Percentiles rank a stretch among this genome's conserved stretches.
phyloP scores from a whole-genome alignment of 2,329 filamentous ascomycete genomes.

The Ceratocystis diversiconidia region DNA sequence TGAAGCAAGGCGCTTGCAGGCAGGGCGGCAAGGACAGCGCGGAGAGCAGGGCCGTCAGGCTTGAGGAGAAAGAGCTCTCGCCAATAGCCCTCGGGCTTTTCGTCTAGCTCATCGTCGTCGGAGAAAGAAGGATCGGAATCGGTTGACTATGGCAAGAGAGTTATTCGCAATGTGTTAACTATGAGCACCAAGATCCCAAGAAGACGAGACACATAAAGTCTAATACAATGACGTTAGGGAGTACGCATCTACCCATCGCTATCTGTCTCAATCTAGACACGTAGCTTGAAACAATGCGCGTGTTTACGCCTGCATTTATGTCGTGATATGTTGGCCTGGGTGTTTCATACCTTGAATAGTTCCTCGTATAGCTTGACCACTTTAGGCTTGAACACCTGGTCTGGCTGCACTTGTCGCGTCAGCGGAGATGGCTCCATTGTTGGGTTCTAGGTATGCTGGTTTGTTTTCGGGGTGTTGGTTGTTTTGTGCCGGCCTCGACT shows the following conservation, averaged over 20 bases:
- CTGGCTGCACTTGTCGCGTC: constrained; percentile 79
- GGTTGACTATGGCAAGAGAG: background rate
- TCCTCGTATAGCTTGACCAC: constrained; percentile 79
- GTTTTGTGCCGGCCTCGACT: background rate
- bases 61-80: constrained; percentile 83
- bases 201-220: too few relatives aligned
- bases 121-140: constrained; percentile 3
- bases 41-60: constrained; percentile 58
- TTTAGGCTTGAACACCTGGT: constrained; percentile 76
- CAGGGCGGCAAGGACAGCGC: constrained; percentile 53
- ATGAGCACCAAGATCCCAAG: background rate
- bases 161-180: background rate
- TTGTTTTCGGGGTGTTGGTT: background rate
- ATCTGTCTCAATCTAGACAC: background rate
- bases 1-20: constrained; percentile 61
- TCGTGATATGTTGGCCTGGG: too few relatives aligned
- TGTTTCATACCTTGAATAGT: constrained; percentile 53
- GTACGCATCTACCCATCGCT: too few relatives aligned
- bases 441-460: background rate
- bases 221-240: too few relatives aligned
- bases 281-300: background rate
- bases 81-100: constrained; percentile 86
- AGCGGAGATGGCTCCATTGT: constrained; percentile 84
- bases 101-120: constrained; percentile 48
- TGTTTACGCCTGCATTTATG: background rate